Evolutionary conservation across 2,329 filamentous ascomycete species (phyloP).

Genomic region (Monosporascus sp.): DNA sequence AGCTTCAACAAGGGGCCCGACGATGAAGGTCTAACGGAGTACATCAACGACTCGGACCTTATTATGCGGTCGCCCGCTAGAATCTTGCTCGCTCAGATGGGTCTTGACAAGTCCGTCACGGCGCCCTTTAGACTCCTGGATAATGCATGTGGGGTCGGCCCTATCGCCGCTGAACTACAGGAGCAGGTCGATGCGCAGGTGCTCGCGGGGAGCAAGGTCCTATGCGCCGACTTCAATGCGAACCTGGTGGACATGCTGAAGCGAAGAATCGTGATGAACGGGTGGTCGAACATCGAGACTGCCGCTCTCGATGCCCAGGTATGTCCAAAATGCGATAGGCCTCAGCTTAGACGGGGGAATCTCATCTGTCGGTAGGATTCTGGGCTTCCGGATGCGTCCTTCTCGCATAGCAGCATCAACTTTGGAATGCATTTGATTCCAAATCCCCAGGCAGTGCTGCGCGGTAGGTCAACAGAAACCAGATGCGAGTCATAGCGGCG

Average conservation of each 20-base stretch:
- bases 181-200: conserved; percentile 30
- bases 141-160: conserved; percentile 47
- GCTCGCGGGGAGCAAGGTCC: conserved; percentile 37
- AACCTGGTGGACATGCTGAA: conserved; percentile 35
- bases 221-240: conserved; percentile 43
- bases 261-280: conserved; percentile 31
- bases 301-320: conserved; percentile 42
- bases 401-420: conserved; percentile 40
- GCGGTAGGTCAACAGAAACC: conserved; percentile 20
- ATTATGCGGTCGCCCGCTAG: conserved; percentile 17
- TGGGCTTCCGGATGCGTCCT: conserved; percentile 30
- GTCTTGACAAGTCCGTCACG: conserved; percentile 16
- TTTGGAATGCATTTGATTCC: conserved; percentile 44
- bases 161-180: conserved; percentile 41
- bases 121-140: conserved; percentile 40
- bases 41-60: conserved; percentile 12
- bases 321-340: conserved; percentile 7
- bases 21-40: conserved; percentile 12
- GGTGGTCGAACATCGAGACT: conserved; percentile 41
- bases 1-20: conserved; percentile 1
- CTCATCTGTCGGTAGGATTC: conserved; percentile 28
- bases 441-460: conserved; percentile 30
- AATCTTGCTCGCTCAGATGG: conserved; percentile 25
- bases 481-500: not conserved
- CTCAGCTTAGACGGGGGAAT: not conserved